Base-by-base conservation (phyloP, 2,329 filamentous ascomycete genomes). In the Phialophora macrospora region DNA sequence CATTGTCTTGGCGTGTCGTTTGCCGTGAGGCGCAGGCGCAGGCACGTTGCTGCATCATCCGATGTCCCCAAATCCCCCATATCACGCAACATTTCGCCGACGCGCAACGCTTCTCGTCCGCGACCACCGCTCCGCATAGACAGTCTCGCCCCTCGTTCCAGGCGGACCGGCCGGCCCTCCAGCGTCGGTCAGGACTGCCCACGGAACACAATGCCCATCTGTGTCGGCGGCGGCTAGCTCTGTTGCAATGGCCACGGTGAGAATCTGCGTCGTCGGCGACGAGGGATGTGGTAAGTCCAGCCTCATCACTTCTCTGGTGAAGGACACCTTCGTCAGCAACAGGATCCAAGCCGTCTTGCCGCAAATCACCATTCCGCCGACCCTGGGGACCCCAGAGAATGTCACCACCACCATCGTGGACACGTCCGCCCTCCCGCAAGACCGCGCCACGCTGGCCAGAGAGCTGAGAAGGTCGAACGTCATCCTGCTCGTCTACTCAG, bases 401-500 rank as follows among this genome's bases (percentile, higher is more conserved):
- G 92, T 98, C 76, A 96, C 93, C 56, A 99, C 95, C 12, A 97
- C 92, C 71, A 94, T 99, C 73, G 92, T 99, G 81, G 95, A 99
- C 79, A 99, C 95, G 34, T 98, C 94, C 38, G 93, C 95, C 44
- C 87, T 96, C 9, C 95, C 95, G 0, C 93, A 97, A 78, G 94
- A 99, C 76, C 89, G 95, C 71, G 91, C 90, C 66, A 93, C 89
- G 20, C 83, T 99, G 65, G 90, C 93, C 68, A 95, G 95, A 76
- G 95, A 98, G 80, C 93, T 99, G 68, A 89, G 95, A 70, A 97
- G 97, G 78, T 95, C 90, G 74, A 99, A 97, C 77, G 94, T 97
- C 71, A 98, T 99, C 70, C 84, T 98, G 20, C 87, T 99, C 51
- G 93, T 99, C 62, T 99, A 99, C 78, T 93, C 93, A 71, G 95